phyloP scores from a whole-genome alignment of 495 filamentous ascomycete species.

The Xylaria telfairii region DNA sequence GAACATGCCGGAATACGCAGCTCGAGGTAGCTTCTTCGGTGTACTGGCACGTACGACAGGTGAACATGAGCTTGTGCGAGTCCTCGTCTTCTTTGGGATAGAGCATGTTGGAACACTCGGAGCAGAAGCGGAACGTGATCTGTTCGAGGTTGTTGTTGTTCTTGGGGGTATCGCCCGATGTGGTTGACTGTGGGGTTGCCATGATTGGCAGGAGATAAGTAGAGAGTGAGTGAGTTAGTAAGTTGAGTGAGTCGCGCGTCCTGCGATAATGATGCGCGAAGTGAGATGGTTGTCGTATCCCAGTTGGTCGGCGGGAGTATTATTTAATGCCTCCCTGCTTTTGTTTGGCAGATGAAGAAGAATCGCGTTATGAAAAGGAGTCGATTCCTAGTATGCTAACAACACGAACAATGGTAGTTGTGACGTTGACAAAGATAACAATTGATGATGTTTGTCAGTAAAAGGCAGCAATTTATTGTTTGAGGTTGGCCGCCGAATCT shows the following conservation, averaged over 20 bases:
- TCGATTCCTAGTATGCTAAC: not conserved
- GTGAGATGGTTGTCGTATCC: not conserved
- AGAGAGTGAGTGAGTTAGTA: too few relatives aligned
- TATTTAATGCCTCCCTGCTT: not conserved
- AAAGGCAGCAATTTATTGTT: not conserved
- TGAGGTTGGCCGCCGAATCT: too few relatives aligned
- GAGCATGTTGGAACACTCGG: constrained; percentile 97
- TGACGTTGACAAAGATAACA: not conserved
- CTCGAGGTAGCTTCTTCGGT: constrained; percentile 81
- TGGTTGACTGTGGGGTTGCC: constrained; percentile 67
- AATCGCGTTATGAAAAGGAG: not conserved
- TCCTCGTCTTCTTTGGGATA: constrained; percentile 90
- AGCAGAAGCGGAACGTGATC: constrained; percentile 95
- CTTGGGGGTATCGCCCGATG: constrained; percentile 49
- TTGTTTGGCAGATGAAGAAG: not conserved
- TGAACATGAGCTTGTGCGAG: constrained; percentile 57
- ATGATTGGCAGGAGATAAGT: constrained; percentile 42
- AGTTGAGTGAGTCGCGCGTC: constrained; percentile 11
- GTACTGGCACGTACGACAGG: constrained; percentile 90
- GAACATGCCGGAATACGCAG: constrained; percentile 90
- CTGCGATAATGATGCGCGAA: constrained; percentile 16
- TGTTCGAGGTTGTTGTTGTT: constrained; percentile 71
- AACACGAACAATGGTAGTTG: not conserved
- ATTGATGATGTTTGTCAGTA: not conserved
- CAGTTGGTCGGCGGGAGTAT: not conserved